These are phyloP conservation scores for Xylaria acuta DNA, from an alignment of 495 filamentous ascomycete species.

Conservation along the genomic window DNA sequence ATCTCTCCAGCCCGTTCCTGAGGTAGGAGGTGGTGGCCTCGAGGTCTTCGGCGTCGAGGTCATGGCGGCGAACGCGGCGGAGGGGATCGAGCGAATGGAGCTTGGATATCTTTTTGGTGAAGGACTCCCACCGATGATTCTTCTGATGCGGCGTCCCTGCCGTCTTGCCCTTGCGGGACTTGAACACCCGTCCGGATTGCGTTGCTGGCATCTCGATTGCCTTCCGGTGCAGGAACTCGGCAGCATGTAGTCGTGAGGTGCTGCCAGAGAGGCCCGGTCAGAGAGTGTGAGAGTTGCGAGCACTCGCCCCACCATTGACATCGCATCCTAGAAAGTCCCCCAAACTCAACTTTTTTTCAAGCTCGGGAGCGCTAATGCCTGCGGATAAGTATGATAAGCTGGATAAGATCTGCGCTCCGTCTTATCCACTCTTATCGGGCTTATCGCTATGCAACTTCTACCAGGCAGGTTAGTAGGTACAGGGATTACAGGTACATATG, in stretches of 20 bases:
- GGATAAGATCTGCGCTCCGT: background rate
- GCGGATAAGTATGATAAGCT: constrained; percentile 12
- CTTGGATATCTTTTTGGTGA: constrained; percentile 91
- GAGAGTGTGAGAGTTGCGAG: background rate
- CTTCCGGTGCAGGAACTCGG: background rate
- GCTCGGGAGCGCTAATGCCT: constrained; percentile 26
- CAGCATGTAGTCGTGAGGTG: constrained; percentile 1
- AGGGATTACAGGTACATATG: no score
- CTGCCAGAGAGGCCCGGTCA: background rate
- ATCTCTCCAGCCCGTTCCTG: constrained; percentile 79
- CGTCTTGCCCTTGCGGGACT: constrained; percentile 68
- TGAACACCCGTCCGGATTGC: constrained; percentile 68
- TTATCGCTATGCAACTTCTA: no score
- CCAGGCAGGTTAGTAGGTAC: no score
- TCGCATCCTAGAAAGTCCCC: constrained; percentile 18
- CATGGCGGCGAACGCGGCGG: constrained; percentile 80
- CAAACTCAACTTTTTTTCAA: constrained; percentile 26
- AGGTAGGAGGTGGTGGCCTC: constrained; percentile 78
- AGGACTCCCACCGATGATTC: constrained; percentile 87
- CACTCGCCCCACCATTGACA: constrained; percentile 25
- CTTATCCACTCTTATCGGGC: constrained; percentile 12
- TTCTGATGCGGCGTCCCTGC: constrained; percentile 73
- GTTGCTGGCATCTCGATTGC: constrained; percentile 56
- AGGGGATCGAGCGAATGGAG: constrained; percentile 87
- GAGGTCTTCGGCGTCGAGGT: constrained; percentile 77